These are phyloP conservation scores for Rhododendron vialii DNA, from an alignment of 148 eudicot genomes.

Conservation along the genomic window DNA sequence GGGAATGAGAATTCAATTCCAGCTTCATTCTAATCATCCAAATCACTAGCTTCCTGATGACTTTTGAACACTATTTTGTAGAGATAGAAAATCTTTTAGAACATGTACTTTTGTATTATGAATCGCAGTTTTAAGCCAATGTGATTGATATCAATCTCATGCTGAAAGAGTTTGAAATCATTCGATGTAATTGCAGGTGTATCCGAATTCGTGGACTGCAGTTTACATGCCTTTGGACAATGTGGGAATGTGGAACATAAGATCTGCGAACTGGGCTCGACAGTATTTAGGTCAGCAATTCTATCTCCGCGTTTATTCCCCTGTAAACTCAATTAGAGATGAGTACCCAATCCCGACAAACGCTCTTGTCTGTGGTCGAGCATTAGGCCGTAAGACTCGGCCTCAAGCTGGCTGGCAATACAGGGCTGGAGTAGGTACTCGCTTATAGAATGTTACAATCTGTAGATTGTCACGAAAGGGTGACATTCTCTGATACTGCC, in stretches of 20 bases:
- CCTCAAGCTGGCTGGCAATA: neutral
- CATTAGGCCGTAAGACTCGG: slow-evolving; percentile 28
- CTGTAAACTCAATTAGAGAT: slow-evolving; percentile 47
- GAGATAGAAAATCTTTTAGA: neutral
- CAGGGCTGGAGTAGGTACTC: neutral
- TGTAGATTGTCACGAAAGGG: slow-evolving; percentile 18
- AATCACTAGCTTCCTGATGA: neutral
- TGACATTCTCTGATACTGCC: slow-evolving; percentile 4
- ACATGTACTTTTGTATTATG: neutral
- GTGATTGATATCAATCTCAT: neutral
- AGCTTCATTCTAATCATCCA: neutral
- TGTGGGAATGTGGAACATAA: slow-evolving; percentile 66
- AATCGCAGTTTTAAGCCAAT: neutral
- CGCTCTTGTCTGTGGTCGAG: slow-evolving; percentile 57
- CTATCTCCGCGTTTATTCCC: slow-evolving; percentile 58
- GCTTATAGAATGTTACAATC: neutral
- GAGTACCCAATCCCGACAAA: slow-evolving; percentile 59
- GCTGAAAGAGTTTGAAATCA: neutral
- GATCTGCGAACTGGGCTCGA: slow-evolving; percentile 65
- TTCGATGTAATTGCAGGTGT: slow-evolving; percentile 27
- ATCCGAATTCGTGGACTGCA: slow-evolving; percentile 65
- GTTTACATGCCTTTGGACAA: slow-evolving; percentile 61
- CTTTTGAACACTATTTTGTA: neutral
- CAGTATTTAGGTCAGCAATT: slow-evolving; percentile 66
- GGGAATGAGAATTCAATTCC: neutral